These are phyloP conservation scores for Dryas drummondii DNA, from an alignment of 306 rosid genomes.

Conservation along the genomic window DNA sequence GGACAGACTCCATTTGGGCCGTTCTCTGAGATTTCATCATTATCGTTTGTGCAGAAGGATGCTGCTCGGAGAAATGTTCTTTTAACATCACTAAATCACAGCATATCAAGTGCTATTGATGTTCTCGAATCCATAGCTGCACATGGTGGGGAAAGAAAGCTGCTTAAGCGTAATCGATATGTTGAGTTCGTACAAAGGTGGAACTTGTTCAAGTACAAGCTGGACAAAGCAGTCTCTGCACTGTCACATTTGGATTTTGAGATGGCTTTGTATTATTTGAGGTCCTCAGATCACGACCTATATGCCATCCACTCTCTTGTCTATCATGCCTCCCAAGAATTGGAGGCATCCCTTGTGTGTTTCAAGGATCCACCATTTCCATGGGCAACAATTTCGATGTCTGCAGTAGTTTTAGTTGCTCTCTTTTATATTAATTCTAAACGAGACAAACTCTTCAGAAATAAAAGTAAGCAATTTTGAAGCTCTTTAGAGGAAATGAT, in stretches of 20 bases:
- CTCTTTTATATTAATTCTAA: conserved; percentile 63
- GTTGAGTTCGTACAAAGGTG: conserved; percentile 77
- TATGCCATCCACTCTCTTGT: conserved; percentile 81
- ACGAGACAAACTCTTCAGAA: conserved; percentile 68
- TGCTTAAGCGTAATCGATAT: conserved; percentile 67
- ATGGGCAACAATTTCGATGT: conserved; percentile 55
- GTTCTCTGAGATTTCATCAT: conserved; percentile 60
- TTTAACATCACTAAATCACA: conserved; percentile 71
- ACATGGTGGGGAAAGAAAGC: conserved; percentile 81
- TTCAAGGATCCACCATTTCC: conserved; percentile 92
- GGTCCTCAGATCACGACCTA: conserved; percentile 89
- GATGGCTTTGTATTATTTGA: conserved; percentile 73
- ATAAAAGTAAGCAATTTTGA: conserved; percentile 95
- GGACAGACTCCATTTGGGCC: conserved; percentile 99
- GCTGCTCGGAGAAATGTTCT: conserved; percentile 85
- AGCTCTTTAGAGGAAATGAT: conserved; percentile 31
- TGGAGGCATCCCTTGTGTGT: conserved; percentile 88
- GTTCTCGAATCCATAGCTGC: conserved; percentile 65
- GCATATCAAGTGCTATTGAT: conserved; percentile 63
- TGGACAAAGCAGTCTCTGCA: conserved; percentile 85
- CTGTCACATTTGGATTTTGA: conserved; percentile 82
- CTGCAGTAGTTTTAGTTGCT: conserved; percentile 48
- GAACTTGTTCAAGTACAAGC: conserved; percentile 83
- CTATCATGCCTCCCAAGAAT: conserved; percentile 73
- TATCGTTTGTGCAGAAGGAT: conserved; percentile 93